These are phyloP conservation scores for Aspergillus terreus DNA, from an alignment of 2,329 filamentous ascomycete genomes.

Conservation along the genomic window DNA sequence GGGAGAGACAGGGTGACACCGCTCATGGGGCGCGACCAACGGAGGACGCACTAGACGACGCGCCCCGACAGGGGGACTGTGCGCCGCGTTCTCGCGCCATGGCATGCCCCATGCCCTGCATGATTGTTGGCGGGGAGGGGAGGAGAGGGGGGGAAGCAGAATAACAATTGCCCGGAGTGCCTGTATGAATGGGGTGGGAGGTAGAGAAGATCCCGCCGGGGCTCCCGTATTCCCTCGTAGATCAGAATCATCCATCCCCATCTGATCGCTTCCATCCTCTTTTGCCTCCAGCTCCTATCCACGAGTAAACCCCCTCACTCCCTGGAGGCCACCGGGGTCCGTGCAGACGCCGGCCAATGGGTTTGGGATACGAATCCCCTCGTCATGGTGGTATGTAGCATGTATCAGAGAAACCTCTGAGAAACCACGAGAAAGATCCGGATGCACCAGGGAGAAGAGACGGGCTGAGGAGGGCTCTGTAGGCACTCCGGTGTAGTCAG, in stretches of 20 bases:
- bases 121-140: no score
- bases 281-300: neutral
- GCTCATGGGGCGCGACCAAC: constrained; percentile 9
- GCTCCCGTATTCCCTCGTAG: neutral
- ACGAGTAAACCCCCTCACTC: neutral
- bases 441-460: no score
- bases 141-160: neutral
- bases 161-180: neutral
- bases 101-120: no score
- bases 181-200: neutral
- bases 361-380: no score
- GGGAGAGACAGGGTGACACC: constrained; percentile 11
- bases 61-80: constrained; percentile 13
- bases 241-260: constrained; percentile 6
- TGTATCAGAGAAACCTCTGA: no score
- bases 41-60: neutral
- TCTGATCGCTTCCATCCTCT: neutral
- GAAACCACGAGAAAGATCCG: neutral
- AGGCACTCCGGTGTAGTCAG: no score
- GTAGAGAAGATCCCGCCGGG: neutral
- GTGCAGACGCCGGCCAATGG: neutral
- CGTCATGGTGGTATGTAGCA: no score
- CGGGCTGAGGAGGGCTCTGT: no score
- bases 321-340: neutral
- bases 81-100: constrained; percentile 4